Conservation (phyloP, 371 early-diverging fungal genomes). For the Blakeslea trispora region DNA sequence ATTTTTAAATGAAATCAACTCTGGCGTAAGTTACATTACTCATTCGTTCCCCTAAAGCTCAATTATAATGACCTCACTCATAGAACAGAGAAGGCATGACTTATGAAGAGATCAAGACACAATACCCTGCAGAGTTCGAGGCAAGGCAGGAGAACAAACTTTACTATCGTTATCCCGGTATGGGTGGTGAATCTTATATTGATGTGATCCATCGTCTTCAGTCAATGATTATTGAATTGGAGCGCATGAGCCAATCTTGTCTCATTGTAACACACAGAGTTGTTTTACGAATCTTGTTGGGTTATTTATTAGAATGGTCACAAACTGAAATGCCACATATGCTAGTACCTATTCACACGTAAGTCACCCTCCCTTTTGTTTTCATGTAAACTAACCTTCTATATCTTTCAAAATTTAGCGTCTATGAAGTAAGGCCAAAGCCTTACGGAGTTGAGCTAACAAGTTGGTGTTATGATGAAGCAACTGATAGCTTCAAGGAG, state of each 20-base stretch:
- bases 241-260: slow-evolving; percentile 75
- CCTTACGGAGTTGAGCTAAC: slow-evolving; percentile 74
- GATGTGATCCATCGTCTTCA: slow-evolving; percentile 86
- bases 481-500: slow-evolving; percentile 39
- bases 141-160: slow-evolving; percentile 73
- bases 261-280: slow-evolving; percentile 77
- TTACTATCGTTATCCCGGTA: slow-evolving; percentile 82
- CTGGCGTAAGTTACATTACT: slow-evolving; percentile 61
- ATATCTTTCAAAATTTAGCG: slow-evolving; percentile 25
- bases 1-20: slow-evolving; percentile 82
- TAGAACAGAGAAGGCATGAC: slow-evolving; percentile 58
- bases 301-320: slow-evolving; percentile 75
- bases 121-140: slow-evolving; percentile 67
- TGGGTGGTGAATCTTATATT: slow-evolving; percentile 82
- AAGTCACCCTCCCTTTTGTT: too few relatives aligned
- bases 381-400: too few relatives aligned
- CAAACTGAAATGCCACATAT: slow-evolving; percentile 70
- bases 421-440: slow-evolving; percentile 57
- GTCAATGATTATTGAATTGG: slow-evolving; percentile 83
- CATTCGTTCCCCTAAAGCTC: too few relatives aligned
- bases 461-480: slow-evolving; percentile 46
- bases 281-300: slow-evolving; percentile 74
- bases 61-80: too few relatives aligned
- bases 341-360: slow-evolving; percentile 56
- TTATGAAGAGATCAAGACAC: slow-evolving; percentile 65